Conservation (phyloP, 257 asterid species). For the Solanum phureja region DNA sequence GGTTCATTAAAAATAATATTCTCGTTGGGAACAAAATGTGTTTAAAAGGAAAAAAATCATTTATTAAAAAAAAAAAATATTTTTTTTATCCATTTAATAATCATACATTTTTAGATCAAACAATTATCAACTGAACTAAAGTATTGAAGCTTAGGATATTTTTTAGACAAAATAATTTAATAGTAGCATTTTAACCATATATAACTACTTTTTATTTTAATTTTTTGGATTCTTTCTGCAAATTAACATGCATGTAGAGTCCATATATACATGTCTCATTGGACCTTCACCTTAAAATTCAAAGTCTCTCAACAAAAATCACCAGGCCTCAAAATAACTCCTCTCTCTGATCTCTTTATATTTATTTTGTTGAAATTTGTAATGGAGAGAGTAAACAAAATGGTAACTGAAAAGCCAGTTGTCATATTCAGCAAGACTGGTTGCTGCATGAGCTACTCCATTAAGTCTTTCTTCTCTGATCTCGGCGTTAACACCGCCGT, state of each 20-base stretch:
- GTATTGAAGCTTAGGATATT: too few species aligned
- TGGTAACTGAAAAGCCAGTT: slow-evolving; percentile 59
- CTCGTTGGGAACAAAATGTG: neutral
- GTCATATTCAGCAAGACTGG: slow-evolving; percentile 67
- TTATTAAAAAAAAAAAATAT: too few species aligned
- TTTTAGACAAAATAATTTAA: too few species aligned
- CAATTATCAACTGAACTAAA: too few species aligned
- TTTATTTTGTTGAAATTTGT: neutral
- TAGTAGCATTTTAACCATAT: too few species aligned
- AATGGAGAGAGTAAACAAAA: slow-evolving; percentile 54
- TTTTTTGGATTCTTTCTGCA: neutral
- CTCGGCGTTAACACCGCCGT: slow-evolving; percentile 52
- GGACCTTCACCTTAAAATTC: slow-evolving; percentile 25
- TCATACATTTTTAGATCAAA: neutral
- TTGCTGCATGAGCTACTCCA: slow-evolving; percentile 65
- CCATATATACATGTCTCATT: slow-evolving; percentile 22
- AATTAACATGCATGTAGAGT: neutral
- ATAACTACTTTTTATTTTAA: too few species aligned
- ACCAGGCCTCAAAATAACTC: neutral
- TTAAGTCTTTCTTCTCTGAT: slow-evolving; percentile 50
- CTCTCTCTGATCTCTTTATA: neutral
- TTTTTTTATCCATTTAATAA: neutral
- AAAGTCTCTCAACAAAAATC: neutral
- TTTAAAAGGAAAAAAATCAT: too few species aligned
- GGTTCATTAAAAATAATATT: too few species aligned